Evolutionary conservation across 306 rosid genomes (phyloP).

Genomic region (Citrullus amarus): DNA sequence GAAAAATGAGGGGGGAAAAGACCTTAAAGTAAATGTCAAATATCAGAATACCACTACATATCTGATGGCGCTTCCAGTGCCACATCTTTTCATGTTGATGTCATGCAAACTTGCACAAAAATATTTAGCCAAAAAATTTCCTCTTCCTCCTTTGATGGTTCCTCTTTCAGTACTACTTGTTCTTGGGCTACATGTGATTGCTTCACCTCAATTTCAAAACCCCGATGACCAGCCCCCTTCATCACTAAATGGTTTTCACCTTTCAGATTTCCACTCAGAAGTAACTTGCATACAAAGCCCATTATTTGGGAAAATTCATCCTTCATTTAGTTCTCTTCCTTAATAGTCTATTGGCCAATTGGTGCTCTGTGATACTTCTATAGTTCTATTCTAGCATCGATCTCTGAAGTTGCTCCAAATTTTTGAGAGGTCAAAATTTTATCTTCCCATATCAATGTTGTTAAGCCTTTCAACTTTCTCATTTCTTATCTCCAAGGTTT

Average conservation of each 20-base stretch:
- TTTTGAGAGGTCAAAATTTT: background rate
- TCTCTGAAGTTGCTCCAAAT: background rate
- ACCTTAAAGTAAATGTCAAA: too few species aligned
- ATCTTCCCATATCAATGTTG: background rate
- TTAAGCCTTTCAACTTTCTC: background rate
- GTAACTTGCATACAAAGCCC: background rate
- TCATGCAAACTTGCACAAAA: background rate
- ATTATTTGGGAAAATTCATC: background rate
- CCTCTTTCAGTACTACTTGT: background rate
- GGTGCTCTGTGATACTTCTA: background rate
- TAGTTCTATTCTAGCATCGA: background rate
- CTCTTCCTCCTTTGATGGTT: background rate
- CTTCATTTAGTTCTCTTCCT: background rate
- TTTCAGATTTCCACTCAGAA: background rate
- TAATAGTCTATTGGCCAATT: background rate
- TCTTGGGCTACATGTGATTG: background rate
- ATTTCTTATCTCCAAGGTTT: background rate
- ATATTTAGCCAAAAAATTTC: background rate
- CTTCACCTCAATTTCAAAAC: background rate
- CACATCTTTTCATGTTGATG: background rate
- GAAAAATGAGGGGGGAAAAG: too few species aligned
- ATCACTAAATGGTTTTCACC: background rate
- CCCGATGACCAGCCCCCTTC: background rate
- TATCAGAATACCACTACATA: too few species aligned
- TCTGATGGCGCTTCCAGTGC: background rate